These are phyloP conservation scores for Boletellus dicymbophilus DNA, from an alignment of 1,284 basidiomycete species.

Conservation along the genomic window DNA sequence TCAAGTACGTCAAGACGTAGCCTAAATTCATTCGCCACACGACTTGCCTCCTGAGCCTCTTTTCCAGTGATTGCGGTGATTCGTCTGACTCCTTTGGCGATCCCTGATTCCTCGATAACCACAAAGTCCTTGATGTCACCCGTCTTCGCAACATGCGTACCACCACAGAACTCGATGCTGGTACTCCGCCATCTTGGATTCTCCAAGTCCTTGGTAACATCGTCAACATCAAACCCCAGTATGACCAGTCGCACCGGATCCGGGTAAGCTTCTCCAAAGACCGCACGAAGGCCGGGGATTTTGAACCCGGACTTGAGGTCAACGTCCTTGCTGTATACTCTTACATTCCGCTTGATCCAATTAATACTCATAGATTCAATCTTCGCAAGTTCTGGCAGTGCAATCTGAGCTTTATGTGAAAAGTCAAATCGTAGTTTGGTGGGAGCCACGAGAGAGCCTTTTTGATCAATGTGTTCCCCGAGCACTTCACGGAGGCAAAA, in stretches of 20 bases:
- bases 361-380: slow-evolving; percentile 87
- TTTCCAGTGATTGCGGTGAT: slow-evolving; percentile 95
- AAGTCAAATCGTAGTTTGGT: slow-evolving; percentile 98
- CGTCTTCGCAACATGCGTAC: slow-evolving; percentile 95
- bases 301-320: slow-evolving; percentile 80
- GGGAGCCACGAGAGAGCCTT: slow-evolving; percentile 95
- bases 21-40: slow-evolving; percentile 68
- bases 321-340: slow-evolving; percentile 89
- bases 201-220: slow-evolving; percentile 82
- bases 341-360: slow-evolving; percentile 91
- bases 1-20: slow-evolving; percentile 70
- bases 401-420: slow-evolving; percentile 90
- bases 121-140: slow-evolving; percentile 97
- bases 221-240: slow-evolving; percentile 85
- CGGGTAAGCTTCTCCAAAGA: slow-evolving; percentile 98
- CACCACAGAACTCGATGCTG: slow-evolving; percentile 97
- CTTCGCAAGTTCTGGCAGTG: slow-evolving; percentile 71
- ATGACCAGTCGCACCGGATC: slow-evolving; percentile 97
- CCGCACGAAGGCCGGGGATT: slow-evolving; percentile 93
- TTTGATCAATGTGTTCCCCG: slow-evolving; percentile 97
- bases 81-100: slow-evolving; percentile 96
- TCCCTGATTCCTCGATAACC: slow-evolving; percentile 94
- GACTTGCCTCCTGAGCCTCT: slow-evolving; percentile 84
- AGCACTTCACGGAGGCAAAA: slow-evolving; percentile 90
- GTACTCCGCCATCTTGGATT: slow-evolving; percentile 91